Evolutionary conservation across 2,329 filamentous ascomycete genomes (phyloP), one percentile per base, ranked within the genome.

Genomic region (Thelonectria blattea): DNA sequence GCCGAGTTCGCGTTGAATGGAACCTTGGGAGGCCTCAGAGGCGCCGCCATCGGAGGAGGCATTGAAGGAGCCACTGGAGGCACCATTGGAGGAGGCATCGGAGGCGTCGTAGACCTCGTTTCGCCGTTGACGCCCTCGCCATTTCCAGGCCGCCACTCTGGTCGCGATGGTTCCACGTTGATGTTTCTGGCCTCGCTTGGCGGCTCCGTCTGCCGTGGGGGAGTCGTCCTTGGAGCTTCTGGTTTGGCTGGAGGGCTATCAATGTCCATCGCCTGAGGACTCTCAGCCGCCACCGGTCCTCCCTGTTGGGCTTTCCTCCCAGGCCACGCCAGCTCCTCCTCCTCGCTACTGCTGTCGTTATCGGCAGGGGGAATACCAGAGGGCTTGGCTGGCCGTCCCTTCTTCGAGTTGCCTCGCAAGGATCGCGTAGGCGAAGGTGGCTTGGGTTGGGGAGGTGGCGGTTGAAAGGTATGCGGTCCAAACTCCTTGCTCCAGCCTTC

Each of bases 251-350:
- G 74, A 52, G 85, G 84, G 5, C 83, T 80, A 67, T 89, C 87
- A 52, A 89, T 88, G 64, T 89, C 87, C 87, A 89, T 89, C 14
- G 86, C 85, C 58, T 82, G 84, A 3, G 85, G 83, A 63, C 82
- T 86, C 37, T 78, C 78, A 11, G 73, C 71, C 18, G 65, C 63
- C 6, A 63, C 57, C 3, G 72, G 67, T 24, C 71, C 70, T 12
- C 67, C 59, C 37, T 74, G 46, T 17, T 56, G 71, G 6, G 70
- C 63, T 49, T 76, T 76, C 56, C 75, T 71, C 46, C 75, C 74
- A 41, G 71, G 62, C 75, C 76, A 73, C 41, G 76, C 63, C 7
- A 73, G 68, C 5, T 62, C 67, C 56, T 76, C 79, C 45, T 80
- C 80, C 6, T 80, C 79, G 41, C 78, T 81, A 53, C 78, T 82